A percentile compares a stretch with the other conserved stretches of the same genome.
Evolutionary conservation across 805 yeast genomes (phyloP).

Genomic region (Kuraishia hungarica): DNA sequence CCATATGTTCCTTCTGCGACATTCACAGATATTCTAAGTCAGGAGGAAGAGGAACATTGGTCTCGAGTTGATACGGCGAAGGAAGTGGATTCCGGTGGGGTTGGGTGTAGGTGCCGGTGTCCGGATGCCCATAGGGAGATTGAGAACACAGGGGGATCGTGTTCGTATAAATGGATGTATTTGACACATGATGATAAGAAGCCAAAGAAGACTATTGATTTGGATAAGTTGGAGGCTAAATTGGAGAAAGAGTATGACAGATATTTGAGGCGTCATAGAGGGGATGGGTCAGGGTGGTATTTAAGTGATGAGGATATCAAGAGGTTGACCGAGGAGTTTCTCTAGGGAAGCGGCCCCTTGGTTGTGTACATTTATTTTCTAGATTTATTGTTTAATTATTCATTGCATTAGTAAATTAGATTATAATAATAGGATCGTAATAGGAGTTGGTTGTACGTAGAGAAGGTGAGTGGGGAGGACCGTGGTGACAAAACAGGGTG

Average conservation of each 20-base stretch:
- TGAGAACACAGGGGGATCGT: conserved; percentile 45
- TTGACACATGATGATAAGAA: conserved; percentile 18
- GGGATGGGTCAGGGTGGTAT: conserved; percentile 17
- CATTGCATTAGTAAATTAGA: no score
- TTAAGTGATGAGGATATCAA: conserved; percentile 13
- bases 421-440: neutral
- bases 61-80: conserved; percentile 12
- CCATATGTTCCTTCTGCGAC: conserved; percentile 27
- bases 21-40: conserved; percentile 22
- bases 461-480: no score
- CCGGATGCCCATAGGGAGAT: conserved; percentile 44
- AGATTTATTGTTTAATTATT: neutral
- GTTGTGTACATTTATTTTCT: neutral
- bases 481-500: no score
- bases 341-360: no score
- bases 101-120: conserved; percentile 86
- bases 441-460: neutral
- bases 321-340: conserved; percentile 3
- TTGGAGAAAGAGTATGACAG: conserved; percentile 14
- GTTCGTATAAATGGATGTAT: conserved; percentile 42
- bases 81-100: conserved; percentile 40
- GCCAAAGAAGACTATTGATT: conserved; percentile 12
- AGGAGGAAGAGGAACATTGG: conserved; percentile 29
- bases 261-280: conserved; percentile 12
- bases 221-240: conserved; percentile 19